Evolutionary conservation across 2,329 filamentous ascomycete species (phyloP).

Genomic region (Ilyonectria destructans): DNA sequence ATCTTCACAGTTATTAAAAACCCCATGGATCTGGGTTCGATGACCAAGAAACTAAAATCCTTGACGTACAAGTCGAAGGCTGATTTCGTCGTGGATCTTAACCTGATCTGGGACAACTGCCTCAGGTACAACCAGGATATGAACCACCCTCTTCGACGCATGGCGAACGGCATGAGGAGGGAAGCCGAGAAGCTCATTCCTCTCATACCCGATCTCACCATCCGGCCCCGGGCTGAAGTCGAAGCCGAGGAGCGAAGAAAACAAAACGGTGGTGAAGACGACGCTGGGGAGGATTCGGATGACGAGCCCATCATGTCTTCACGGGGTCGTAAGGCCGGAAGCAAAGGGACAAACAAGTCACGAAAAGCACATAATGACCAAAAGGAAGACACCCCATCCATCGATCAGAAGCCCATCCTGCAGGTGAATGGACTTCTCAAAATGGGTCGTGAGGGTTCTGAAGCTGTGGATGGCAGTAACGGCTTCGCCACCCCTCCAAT

Average conservation of each 20-base stretch:
- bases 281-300: constrained; percentile 91
- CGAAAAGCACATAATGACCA: constrained; percentile 82
- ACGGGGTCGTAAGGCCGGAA: constrained; percentile 86
- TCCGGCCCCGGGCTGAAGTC: constrained; percentile 93
- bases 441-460: constrained; percentile 79
- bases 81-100: constrained; percentile 94
- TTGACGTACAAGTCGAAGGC: constrained; percentile 89
- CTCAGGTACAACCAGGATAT: constrained; percentile 95
- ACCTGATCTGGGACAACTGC: constrained; percentile 98
- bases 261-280: constrained; percentile 87
- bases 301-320: constrained; percentile 99
- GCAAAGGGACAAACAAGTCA: constrained; percentile 84
- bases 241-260: constrained; percentile 90
- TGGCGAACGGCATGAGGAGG: constrained; percentile 96
- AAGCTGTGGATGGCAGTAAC: constrained; percentile 84
- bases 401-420: constrained; percentile 81
- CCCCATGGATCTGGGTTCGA: constrained; percentile 96
- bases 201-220: constrained; percentile 92
- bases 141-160: constrained; percentile 88
- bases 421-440: constrained; percentile 78
- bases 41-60: constrained; percentile 97
- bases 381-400: constrained; percentile 84
- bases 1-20: constrained; percentile 84
- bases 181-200: constrained; percentile 97
- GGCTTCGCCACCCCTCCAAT: constrained; percentile 88